These are phyloP conservation scores for Nothophytophthora sp. DNA, from an alignment of 352 stramenopile genomes.

Conservation along the genomic window DNA sequence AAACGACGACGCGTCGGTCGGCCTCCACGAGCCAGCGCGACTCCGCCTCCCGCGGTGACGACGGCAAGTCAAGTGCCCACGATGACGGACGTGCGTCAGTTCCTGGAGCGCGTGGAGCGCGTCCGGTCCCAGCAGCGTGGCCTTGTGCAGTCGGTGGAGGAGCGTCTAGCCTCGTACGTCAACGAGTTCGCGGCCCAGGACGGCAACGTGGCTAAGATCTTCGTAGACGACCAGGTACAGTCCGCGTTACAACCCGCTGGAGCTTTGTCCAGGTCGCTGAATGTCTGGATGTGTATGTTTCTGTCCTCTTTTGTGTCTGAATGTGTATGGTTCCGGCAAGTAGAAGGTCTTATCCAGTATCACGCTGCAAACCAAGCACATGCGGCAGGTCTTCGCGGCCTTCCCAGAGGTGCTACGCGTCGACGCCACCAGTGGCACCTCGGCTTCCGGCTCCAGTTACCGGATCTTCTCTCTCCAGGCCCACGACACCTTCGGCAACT, in stretches of 20 bases:
- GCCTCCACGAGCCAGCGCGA: neutral
- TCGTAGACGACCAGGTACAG: conserved; percentile 32
- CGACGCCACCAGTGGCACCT: conserved; percentile 5
- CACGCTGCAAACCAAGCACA: conserved; percentile 38
- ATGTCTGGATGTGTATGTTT: neutral
- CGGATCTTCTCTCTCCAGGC: conserved; percentile 30
- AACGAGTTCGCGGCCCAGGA: conserved; percentile 34
- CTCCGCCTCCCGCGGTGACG: no score
- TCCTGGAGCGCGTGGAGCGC: conserved; percentile 19
- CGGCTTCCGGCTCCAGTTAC: conserved; percentile 20
- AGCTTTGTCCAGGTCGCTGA: neutral
- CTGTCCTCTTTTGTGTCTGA: neutral
- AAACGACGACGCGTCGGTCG: conserved; percentile 17
- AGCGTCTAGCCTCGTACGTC: conserved; percentile 28
- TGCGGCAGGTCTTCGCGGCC: conserved; percentile 32
- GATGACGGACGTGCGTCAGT: conserved; percentile 21
- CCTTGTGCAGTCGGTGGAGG: conserved; percentile 22
- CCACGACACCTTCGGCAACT: conserved; percentile 34
- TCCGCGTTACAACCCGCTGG: neutral
- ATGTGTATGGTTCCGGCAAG: neutral
- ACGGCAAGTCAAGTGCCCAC: conserved; percentile 7
- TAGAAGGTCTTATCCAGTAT: conserved; percentile 40
- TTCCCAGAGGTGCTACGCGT: conserved; percentile 39
- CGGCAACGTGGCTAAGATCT: conserved; percentile 34
- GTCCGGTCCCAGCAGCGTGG: conserved; percentile 6